Percentiles rank a stretch among this genome's conserved stretches.
These are phyloP conservation scores for Chytriomyces sp. DNA, from an alignment of 192 early-diverging fungal species.

Conservation along the genomic window DNA sequence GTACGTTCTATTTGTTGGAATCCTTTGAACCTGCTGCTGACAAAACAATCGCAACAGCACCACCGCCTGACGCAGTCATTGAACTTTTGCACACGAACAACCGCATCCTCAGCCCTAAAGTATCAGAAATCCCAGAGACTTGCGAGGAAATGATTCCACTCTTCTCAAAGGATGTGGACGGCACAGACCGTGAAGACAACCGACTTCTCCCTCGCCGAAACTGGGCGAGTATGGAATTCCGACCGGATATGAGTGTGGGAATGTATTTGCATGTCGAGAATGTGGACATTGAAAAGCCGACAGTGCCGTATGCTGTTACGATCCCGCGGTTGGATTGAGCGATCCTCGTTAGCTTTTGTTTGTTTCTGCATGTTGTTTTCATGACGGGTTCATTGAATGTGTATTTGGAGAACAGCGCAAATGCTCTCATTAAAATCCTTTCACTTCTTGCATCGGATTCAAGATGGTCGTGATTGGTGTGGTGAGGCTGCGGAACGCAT, in stretches of 20 bases:
- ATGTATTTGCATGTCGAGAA: conserved; percentile 15
- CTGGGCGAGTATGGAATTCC: background rate
- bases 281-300: background rate
- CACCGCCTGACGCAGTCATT: conserved; percentile 75
- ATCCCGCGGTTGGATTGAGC: conserved; percentile 9
- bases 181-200: conserved; percentile 34
- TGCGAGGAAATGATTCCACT: conserved; percentile 75
- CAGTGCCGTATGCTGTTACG: background rate
- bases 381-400: too few relatives aligned
- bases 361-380: too few relatives aligned
- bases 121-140: conserved; percentile 42
- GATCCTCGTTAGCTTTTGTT: too few relatives aligned
- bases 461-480: too few relatives aligned
- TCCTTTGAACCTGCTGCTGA: background rate
- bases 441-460: too few relatives aligned
- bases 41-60: conserved; percentile 33
- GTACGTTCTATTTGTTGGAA: conserved; percentile 16
- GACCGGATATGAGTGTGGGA: background rate
- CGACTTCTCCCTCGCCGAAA: conserved; percentile 6
- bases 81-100: conserved; percentile 67
- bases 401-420: too few relatives aligned
- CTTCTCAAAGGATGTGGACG: conserved; percentile 74
- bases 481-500: too few relatives aligned
- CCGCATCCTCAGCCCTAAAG: conserved; percentile 62
- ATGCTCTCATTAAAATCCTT: too few relatives aligned